phyloP scores from a whole-genome alignment of 176 grass and related monocot genomes.

The Tuctoria greenei region DNA sequence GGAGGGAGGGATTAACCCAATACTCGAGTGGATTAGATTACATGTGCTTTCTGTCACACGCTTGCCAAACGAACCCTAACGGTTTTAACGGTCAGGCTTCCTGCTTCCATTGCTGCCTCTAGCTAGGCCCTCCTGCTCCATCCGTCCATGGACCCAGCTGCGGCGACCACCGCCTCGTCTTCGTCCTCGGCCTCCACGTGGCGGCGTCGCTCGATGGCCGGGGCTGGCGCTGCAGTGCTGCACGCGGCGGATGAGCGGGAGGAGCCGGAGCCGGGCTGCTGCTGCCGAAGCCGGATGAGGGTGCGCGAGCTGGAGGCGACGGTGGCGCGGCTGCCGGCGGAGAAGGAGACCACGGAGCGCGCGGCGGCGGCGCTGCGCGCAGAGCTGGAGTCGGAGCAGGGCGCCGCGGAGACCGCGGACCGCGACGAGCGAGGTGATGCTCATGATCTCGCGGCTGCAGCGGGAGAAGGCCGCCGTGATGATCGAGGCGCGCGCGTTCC shows the following conservation, averaged over 20 bases:
- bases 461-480: slow-evolving; percentile 56
- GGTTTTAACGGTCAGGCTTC: too few relatives aligned
- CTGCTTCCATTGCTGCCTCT: too few relatives aligned
- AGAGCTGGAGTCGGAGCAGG: slow-evolving; percentile 58
- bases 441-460: slow-evolving; percentile 62
- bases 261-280: too few relatives aligned
- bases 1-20: too few relatives aligned
- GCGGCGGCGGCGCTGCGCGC: slow-evolving; percentile 17
- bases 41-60: too few relatives aligned
- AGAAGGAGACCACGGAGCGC: slow-evolving; percentile 38
- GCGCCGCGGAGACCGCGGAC: slow-evolving; percentile 30
- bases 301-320: slow-evolving; percentile 3
- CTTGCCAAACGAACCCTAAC: too few relatives aligned
- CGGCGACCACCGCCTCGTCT: not conserved
- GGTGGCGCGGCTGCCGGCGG: slow-evolving; percentile 12
- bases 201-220: not conserved
- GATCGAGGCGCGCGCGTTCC: slow-evolving; percentile 58
- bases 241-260: not conserved
- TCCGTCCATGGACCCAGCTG: not conserved
- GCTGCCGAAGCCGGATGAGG: not conserved
- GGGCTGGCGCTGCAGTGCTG: too few relatives aligned
- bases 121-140: too few relatives aligned
- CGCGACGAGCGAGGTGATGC: slow-evolving; percentile 57
- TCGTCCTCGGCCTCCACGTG: not conserved
- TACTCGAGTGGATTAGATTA: too few relatives aligned